Conservation (phyloP, 768 basidiomycete genomes). For the Pleurotus salmoneostramineus region DNA sequence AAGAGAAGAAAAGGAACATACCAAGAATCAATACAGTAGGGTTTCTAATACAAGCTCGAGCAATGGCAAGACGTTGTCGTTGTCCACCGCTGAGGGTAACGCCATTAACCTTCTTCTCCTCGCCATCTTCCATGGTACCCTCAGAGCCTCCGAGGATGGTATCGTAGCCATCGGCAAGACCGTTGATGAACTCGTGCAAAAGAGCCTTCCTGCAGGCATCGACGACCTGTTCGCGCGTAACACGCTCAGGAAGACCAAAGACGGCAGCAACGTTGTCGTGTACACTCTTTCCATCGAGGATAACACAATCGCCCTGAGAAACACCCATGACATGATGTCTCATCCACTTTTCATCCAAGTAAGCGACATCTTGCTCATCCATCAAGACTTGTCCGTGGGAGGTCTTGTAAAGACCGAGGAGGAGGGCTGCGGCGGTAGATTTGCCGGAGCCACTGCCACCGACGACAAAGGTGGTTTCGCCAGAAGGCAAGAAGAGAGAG, state of each 20-base stretch:
- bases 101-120: conserved; percentile 39
- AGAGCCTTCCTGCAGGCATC: conserved; percentile 82
- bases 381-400: conserved; percentile 63
- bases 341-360: conserved; percentile 71
- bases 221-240: conserved; percentile 66
- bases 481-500: conserved; percentile 64
- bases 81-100: conserved; percentile 88
- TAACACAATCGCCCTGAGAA: conserved; percentile 68
- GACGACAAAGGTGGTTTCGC: conserved; percentile 88
- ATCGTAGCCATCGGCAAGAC: conserved; percentile 87
- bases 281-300: conserved; percentile 76
- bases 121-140: background rate
- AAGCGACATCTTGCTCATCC: conserved; percentile 78
- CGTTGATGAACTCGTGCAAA: conserved; percentile 82
- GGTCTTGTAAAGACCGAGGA: conserved; percentile 77
- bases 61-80: conserved; percentile 86
- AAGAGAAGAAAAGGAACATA: conserved; percentile 34
- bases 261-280: conserved; percentile 88
- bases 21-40: conserved; percentile 90
- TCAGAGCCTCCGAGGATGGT: conserved; percentile 48
- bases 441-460: conserved; percentile 92
- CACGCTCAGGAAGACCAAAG: conserved; percentile 32
- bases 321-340: conserved; percentile 70
- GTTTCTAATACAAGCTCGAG: conserved; percentile 79
- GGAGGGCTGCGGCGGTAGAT: conserved; percentile 80